Percentiles rank a stretch among this genome's conserved stretches.
Conservation (phyloP, 768 basidiomycete species). For the Astraeus odoratus region DNA sequence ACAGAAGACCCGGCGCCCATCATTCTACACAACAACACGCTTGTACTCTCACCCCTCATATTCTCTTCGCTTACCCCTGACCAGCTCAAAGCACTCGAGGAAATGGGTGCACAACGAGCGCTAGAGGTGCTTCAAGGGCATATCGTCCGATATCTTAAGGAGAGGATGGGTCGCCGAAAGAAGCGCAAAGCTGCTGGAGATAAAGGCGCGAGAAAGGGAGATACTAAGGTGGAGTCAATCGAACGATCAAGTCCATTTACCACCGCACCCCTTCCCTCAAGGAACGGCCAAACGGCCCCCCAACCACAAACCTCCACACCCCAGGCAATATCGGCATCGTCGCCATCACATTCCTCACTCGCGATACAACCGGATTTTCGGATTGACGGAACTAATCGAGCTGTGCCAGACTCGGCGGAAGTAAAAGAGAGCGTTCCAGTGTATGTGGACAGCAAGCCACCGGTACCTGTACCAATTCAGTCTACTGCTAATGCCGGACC, state of each 20-base stretch:
- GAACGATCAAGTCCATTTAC: constrained; percentile 37
- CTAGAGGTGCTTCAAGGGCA: constrained; percentile 76
- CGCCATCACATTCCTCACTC: not conserved
- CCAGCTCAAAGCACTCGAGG: constrained; percentile 69
- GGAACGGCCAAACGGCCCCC: constrained; percentile 9
- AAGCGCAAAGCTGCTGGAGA: constrained; percentile 32
- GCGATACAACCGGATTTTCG: constrained; percentile 11
- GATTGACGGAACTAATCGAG: not conserved
- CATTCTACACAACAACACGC: constrained; percentile 75
- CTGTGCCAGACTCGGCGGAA: constrained; percentile 1
- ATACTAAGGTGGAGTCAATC: constrained; percentile 29
- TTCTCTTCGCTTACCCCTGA: constrained; percentile 72
- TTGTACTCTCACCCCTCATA: constrained; percentile 79
- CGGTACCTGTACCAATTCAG: constrained; percentile 29
- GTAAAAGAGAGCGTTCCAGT: constrained; percentile 15
- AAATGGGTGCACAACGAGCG: constrained; percentile 76
- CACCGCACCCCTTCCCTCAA: constrained; percentile 33
- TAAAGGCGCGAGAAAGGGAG: constrained; percentile 36
- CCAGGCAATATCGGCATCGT: not conserved
- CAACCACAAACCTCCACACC: not conserved
- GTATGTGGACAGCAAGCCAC: constrained; percentile 15
- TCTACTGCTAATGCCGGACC: constrained; percentile 3
- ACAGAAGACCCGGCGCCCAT: constrained; percentile 53
- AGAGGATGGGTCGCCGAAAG: constrained; percentile 42
- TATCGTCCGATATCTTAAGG: constrained; percentile 81